Conservation (phyloP, 106 monocot species). For the Acorus calamus region DNA sequence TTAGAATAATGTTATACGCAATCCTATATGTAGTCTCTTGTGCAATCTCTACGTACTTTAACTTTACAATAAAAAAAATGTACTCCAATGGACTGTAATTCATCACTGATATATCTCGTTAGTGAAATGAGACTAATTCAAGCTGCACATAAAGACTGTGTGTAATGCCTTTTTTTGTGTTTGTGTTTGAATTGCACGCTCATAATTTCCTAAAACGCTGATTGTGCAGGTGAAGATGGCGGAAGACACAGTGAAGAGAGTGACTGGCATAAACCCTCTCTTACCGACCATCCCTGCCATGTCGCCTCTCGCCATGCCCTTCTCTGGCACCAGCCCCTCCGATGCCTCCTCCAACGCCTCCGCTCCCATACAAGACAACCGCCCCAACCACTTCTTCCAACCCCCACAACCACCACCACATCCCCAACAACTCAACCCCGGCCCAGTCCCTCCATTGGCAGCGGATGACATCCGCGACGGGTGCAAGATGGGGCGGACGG, state of each 20-base stretch:
- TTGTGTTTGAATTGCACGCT: too few species aligned
- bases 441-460: neutral
- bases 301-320: neutral
- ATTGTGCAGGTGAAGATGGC: conserved; percentile 74
- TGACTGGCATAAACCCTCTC: conserved; percentile 30
- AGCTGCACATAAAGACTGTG: too few species aligned
- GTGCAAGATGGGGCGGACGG: conserved; percentile 14
- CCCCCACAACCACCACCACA: neutral
- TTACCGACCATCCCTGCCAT: conserved; percentile 26
- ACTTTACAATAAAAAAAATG: too few species aligned
- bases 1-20: too few species aligned
- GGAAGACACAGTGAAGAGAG: conserved; percentile 62
- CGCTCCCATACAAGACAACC: conserved; percentile 30
- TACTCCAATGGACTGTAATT: too few species aligned
- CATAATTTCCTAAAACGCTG: too few species aligned
- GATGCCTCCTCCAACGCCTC: conserved; percentile 28
- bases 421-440: conserved; percentile 3
- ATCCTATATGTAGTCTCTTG: too few species aligned
- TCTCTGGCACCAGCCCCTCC: conserved; percentile 4
- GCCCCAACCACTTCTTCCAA: conserved; percentile 27
- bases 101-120: too few species aligned
- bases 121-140: too few species aligned
- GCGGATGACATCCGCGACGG: neutral
- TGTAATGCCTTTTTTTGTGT: too few species aligned
- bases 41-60: too few species aligned